Base-by-base conservation (phyloP, 2,329 filamentous ascomycete genomes). In the Dothistroma septosporum region DNA sequence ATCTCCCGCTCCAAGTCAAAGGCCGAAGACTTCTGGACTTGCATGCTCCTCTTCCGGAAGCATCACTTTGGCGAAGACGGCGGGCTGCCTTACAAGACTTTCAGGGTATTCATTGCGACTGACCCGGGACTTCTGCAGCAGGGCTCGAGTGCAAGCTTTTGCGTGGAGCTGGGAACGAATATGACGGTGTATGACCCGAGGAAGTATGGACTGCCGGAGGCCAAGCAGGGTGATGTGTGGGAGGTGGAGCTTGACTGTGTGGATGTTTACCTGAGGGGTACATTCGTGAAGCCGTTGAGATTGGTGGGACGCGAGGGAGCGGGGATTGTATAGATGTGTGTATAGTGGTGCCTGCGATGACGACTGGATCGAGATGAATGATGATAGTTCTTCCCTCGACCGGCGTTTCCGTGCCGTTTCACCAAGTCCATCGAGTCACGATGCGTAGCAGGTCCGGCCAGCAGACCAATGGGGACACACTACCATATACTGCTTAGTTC, bases 11-110 rank as follows among this genome's bases (percentile, higher is more conserved):
- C 74, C 14, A 75, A 75, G 60, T 57, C 4, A 55, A 68, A 65
- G 69, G 77, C 67, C 53, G 71, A 63, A 63, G 73, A 64, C 7
- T 80, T 80, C 67, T 87, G 85, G 85, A 70, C 75, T 1, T 69
- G 75, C 14, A 77, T 82, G 69, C 79, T 85, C 2, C 75, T 87
- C 44, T 82, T 83, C 73, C 82, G 85, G 48, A 84, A 83, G 14
- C 79, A 82, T 67, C 79, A 84, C 67, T 85, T 82, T 70, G 75
- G 76, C 10, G 80, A 86, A 66, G 58, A 57, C 24, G 55, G 54
- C 2, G 35, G 24, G n/a, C 28, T 57, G 8, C 60, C 56, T 11
- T 57, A 49, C 11, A 47, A 55, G 9, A 55, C 49, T 6, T 44
- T 41, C 2, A 21, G 48, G 0, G n/a, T 58, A 12, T 31, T 31